Base-by-base conservation (phyloP, 2,329 filamentous ascomycete species). In the Alternaria novae-zelandiae region DNA sequence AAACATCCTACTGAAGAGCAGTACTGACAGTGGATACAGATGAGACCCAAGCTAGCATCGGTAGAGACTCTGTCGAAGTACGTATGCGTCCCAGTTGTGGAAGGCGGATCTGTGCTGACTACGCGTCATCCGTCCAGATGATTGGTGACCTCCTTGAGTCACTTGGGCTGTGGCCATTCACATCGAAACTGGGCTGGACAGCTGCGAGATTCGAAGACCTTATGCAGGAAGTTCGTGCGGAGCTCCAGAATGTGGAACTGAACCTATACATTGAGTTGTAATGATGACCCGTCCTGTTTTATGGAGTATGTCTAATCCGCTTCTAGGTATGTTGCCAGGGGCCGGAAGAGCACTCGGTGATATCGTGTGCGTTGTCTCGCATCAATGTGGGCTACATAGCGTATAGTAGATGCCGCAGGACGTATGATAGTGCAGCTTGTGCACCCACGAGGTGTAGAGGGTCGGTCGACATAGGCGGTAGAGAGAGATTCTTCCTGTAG, bases 251-350 rank as follows among this genome's bases (percentile, higher is more conserved):
- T 54, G 49, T 65, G 12, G 74, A 66, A 9, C 41, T 80, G 59
- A 78, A 76, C 54, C 64, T 80, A 4, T 81, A 81, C 58, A 73
- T 81, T 13, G 74, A 77, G 3, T 66, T 81, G 79, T 80, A 64
- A 77, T 70, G 25, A 15, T 5, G 12, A 28, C 20, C 7, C 11
- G 28, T 26, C 32, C 10, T 25, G 32, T 10, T 41, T 12, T 7
- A 36, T 50, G 12, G 46, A 30, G 43, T 10, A 20, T 43, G n/a
- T 51, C 64, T 74, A 60, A 75, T 59, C 46, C 23, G 59, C 43
- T 25, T 21, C 21, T 23, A 76, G 74, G 11, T 77, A 75, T 54
- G 69, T 79, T 53, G 78, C 74, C n/a, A 76, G 72, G 58, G 77
- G 76, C 21, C 74, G 75, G 25, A 74, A 75, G 36, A 74, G 69